Evolutionary conservation across 2,329 filamentous ascomycete species (phyloP), one percentile per base, ranked within the genome.

Genomic region (Monosporascus ibericus): DNA sequence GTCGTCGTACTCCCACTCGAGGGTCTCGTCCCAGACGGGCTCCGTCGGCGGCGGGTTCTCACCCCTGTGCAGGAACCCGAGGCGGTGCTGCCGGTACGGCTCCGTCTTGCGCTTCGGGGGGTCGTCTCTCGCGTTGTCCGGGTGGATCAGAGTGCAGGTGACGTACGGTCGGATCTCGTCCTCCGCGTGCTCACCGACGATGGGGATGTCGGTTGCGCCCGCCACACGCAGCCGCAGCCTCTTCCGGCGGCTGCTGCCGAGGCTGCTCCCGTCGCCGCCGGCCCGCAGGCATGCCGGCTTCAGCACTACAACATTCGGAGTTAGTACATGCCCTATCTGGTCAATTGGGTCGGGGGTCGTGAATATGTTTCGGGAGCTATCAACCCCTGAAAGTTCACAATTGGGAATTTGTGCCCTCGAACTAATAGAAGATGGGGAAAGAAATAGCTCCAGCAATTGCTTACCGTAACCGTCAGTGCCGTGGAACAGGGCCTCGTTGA

Each of bases 1-100:
- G 52, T 86, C 84, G 6, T 85, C 80, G 59, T 80, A 87, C 55
- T 84, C 80, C 85, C 85, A 88, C 61, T 85, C 82, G 8, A 88
- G 69, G 15, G 70, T 72, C 65, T 87, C 82, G 57, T 87, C 77
- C 84, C 83, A 88, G 7, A 88, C 48, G 0, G 85, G 84, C 55
- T 87, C 82, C 0, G 75, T 84, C 0, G 75, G 64, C 0, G 77
- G 75, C 2, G 84, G 79, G 55, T 82, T 84, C 51, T 82, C 79
- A 18, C 76, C 79, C 30, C 70, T 70, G 63, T 84, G 81, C 48
- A 85, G 64, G 52, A 84, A 76, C 0, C 76, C 78, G 0, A 82
- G 65, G 55, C 75, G 79, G 63, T 84, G 82, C 50, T 82, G 80
- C 56, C 78, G 80, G 68, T 86, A 87, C 0, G 73, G 70, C 0